Evolutionary conservation across 202 grass and related monocot species (phyloP), one percentile per base, ranked within the genome.

Genomic region (Zoysia matrella): DNA sequence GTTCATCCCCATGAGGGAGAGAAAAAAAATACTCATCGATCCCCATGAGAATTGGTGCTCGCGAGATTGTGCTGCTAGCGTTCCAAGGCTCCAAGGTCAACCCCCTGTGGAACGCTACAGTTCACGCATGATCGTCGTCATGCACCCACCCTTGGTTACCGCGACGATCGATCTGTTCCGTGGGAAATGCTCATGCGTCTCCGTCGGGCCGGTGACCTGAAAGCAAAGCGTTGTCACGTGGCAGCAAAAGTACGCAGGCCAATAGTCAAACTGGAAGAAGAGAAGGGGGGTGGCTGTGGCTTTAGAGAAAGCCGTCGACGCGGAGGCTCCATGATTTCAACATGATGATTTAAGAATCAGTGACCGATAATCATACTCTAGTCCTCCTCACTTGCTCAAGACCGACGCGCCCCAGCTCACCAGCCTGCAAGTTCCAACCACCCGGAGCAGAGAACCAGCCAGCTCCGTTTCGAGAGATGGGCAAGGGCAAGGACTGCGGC

Each of bases 401-500:
- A n/a, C 0, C n/a, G 4, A 18, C 56, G 10, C 58, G 9, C 6
- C 58, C 58, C 30, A 61, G 58, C 58, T 61, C 58, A 16, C 1
- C 3, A 60, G 57, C 58, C 16, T 8, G 2, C 58, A 22, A 16
- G n/a, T 60, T 60, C 54, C 58, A 61, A 36, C 58, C 8, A 61
- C 58, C 58, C 58, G 49, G 13, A n/a, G 4, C 5, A 1, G 1
- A 9, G 2, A 30, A 61, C 6, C 54, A 53, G 52, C 13, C 54
- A 16, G 54, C 54, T 36, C 30, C 30, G 30, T 36, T 36, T 1
- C 30, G 1, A 36, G 30, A 36, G 56, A 61, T 61, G 58, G 18
- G 58, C 16, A 61, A 30, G 58, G 16, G 58, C 58, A 61, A 61
- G 58, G 58, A 61, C 16, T 61, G 58, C 58, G 58, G 58, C 58